These are phyloP conservation scores for Knufia petricola DNA, from an alignment of 2,329 filamentous ascomycete species.

Conservation along the genomic window DNA sequence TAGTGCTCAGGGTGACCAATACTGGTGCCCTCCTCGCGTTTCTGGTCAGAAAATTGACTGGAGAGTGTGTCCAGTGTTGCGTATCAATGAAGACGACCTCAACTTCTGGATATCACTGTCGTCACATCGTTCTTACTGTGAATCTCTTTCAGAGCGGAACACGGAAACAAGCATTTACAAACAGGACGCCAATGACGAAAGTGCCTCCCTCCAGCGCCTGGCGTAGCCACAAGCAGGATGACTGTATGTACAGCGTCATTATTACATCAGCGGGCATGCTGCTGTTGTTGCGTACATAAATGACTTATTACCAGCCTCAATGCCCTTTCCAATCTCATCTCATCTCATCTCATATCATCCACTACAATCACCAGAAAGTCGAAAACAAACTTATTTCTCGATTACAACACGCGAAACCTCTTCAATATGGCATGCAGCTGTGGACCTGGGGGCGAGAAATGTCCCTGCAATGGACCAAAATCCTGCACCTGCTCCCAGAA, in stretches of 20 bases:
- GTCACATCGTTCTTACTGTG: conserved; percentile 2
- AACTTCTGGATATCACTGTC: conserved; percentile 4
- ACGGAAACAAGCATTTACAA: conserved; percentile 3
- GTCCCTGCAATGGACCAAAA: conserved; percentile 3
- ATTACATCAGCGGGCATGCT: conserved; percentile 1
- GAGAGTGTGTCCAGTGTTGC: conserved; percentile 1
- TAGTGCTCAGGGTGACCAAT: conserved; percentile 2
- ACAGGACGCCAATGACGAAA: conserved; percentile 1
- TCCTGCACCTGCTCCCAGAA: conserved; percentile 6
- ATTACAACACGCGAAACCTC: conserved; percentile 3
- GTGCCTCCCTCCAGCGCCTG: conserved; percentile 1
- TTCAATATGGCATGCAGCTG: conserved; percentile 6
- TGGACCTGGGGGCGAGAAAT: conserved; percentile 6
- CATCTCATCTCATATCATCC: not conserved
- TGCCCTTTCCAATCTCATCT: not conserved
- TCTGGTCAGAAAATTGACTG: conserved; percentile 2
- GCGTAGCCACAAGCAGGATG: conserved; percentile 2
- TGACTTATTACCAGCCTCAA: conserved; percentile 2
- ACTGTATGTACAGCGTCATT: conserved; percentile 1
- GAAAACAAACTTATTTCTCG: conserved; percentile 1
- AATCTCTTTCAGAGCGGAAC: conserved; percentile 2
- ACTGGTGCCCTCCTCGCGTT: conserved; percentile 1
- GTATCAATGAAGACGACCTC: conserved; percentile 2
- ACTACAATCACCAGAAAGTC: conserved; percentile 1
- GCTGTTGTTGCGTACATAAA: conserved; percentile 1